phyloP scores from a whole-genome alignment of 371 early-diverging fungal genomes.

The Aphelidium insulamus region DNA sequence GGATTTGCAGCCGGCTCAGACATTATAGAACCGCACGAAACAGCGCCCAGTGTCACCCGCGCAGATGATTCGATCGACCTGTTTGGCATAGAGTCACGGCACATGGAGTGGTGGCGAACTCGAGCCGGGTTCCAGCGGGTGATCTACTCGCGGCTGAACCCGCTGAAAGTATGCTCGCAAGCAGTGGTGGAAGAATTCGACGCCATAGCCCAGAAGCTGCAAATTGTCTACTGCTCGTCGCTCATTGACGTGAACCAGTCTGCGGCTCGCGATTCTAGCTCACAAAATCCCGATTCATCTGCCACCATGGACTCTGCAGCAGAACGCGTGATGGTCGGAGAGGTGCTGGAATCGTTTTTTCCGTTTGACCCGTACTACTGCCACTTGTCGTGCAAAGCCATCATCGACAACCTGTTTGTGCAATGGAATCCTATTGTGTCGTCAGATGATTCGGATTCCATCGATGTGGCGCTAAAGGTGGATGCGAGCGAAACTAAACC shows the following conservation, averaged over 20 bases:
- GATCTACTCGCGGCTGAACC: conserved; percentile 57
- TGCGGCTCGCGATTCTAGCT: conserved; percentile 12
- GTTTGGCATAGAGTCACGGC: not conserved
- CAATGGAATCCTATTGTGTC: no score
- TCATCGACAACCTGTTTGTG: no score
- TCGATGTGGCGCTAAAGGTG: no score
- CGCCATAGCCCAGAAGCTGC: not conserved
- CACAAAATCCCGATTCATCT: not conserved
- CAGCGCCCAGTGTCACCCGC: conserved; percentile 13
- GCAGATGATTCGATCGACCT: not conserved
- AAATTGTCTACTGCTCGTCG: conserved; percentile 28
- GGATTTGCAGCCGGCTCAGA: conserved; percentile 7
- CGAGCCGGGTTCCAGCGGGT: conserved; percentile 41
- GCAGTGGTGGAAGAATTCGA: not conserved
- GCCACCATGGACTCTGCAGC: conserved; percentile 5
- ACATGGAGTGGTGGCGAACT: conserved; percentile 24
- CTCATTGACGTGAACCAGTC: conserved; percentile 61
- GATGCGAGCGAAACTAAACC: no score
- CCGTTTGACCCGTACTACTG: conserved; percentile 85
- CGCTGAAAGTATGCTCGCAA: conserved; percentile 42
- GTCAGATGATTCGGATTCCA: no score
- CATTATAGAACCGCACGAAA: conserved; percentile 3
- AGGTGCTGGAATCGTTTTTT: conserved; percentile 60
- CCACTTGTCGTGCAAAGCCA: conserved; percentile 17
- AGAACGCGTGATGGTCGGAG: conserved; percentile 3